Conservation (phyloP, 192 early-diverging fungal genomes). For the Spinellus fusiger region DNA sequence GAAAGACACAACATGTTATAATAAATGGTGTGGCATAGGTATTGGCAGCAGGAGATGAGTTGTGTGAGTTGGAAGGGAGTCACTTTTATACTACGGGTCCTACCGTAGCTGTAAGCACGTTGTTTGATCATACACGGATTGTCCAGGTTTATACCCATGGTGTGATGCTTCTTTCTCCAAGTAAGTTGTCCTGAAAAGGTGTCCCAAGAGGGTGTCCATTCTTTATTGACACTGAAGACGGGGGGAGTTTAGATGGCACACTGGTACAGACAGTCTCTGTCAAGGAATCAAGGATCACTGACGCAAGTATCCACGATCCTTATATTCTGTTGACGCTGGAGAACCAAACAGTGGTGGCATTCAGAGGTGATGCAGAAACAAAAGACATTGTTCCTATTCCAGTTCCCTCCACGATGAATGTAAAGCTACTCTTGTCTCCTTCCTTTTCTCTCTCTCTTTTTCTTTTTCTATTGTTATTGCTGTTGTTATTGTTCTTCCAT, state of each 20-base stretch:
- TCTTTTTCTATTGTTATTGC: too few species aligned
- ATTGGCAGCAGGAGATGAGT: constrained; percentile 74
- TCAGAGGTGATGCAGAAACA: constrained; percentile 50
- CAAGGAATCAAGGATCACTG: constrained; percentile 50
- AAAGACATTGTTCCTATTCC: constrained; percentile 33
- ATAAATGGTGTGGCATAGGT: constrained; percentile 64
- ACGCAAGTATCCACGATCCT: constrained; percentile 72
- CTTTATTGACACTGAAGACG: background rate
- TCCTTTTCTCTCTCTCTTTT: too few species aligned
- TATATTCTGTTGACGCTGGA: constrained; percentile 71
- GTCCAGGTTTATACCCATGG: constrained; percentile 82
- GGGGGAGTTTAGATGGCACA: constrained; percentile 52
- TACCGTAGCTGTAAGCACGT: constrained; percentile 70
- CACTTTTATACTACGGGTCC: constrained; percentile 72
- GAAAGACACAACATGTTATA: background rate
- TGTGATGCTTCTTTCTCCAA: constrained; percentile 62
- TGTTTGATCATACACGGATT: constrained; percentile 65
- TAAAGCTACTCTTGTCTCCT: constrained; percentile 10
- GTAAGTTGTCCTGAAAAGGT: constrained; percentile 27
- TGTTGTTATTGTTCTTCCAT: too few species aligned
- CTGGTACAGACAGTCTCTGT: constrained; percentile 45
- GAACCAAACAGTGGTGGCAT: constrained; percentile 53
- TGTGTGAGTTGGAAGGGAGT: constrained; percentile 67
- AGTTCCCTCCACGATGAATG: constrained; percentile 38
- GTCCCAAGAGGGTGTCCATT: too few species aligned